Percentiles rank a stretch among this genome's conserved stretches.
These are phyloP conservation scores for Lentinula lateritia DNA, from an alignment of 768 basidiomycete genomes.

Conservation along the genomic window DNA sequence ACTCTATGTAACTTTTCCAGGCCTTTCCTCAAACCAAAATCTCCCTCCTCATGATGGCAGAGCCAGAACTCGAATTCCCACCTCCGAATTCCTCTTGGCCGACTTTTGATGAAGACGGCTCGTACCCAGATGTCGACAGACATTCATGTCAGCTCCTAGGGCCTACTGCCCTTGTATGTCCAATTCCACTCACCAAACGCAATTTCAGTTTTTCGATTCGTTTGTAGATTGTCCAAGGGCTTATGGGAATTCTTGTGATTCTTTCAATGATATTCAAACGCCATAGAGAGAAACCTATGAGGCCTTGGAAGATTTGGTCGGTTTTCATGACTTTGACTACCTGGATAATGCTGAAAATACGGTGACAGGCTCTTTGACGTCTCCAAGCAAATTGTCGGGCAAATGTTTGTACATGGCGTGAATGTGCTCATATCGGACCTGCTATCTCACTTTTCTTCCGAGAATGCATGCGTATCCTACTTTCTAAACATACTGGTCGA, in stretches of 20 bases:
- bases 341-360: conserved; percentile 10
- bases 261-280: conserved; percentile 84
- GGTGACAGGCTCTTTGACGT: conserved; percentile 80
- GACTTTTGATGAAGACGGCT: conserved; percentile 10
- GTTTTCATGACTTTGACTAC: conserved; percentile 16
- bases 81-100: not conserved
- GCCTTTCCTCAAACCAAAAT: not conserved
- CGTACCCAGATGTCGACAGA: conserved; percentile 36
- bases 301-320: conserved; percentile 92
- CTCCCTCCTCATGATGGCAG: not conserved
- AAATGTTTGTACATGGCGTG: conserved; percentile 72
- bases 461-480: conserved; percentile 89
- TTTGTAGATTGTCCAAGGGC: conserved; percentile 71
- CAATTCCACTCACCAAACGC: conserved; percentile 30
- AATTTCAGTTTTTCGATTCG: conserved; percentile 43
- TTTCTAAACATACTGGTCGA: conserved; percentile 92
- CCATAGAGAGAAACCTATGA: conserved; percentile 76
- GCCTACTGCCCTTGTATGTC: conserved; percentile 42
- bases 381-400: conserved; percentile 85
- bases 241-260: conserved; percentile 91
- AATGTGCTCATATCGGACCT: conserved; percentile 79
- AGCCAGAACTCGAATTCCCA: not conserved
- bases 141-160: conserved; percentile 48
- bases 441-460: conserved; percentile 59
- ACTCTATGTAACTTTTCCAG: not conserved